Evolutionary conservation across 2,329 filamentous ascomycete species (phyloP).

Genomic region (Sclerotinia spermophila): DNA sequence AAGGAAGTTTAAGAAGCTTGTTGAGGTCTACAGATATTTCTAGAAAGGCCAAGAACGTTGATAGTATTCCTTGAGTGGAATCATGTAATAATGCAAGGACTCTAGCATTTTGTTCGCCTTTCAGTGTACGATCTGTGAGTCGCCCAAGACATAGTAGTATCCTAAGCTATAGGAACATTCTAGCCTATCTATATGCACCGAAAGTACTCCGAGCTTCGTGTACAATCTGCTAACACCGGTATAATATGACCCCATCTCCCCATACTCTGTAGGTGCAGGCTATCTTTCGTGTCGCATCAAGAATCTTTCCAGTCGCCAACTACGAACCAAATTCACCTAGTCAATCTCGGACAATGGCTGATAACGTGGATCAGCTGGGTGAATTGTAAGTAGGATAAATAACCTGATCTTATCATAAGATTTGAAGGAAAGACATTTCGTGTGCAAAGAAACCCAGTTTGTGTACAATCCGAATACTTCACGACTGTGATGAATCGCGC

Average conservation of each 20-base stretch:
- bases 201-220: neutral
- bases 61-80: slow-evolving; percentile 20
- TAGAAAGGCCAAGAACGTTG: slow-evolving; percentile 35
- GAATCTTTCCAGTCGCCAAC: neutral
- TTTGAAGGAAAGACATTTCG: slow-evolving; percentile 19
- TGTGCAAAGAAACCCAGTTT: slow-evolving; percentile 26
- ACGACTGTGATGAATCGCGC: slow-evolving; percentile 12
- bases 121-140: neutral
- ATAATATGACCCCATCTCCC: neutral
- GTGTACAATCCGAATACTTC: slow-evolving; percentile 22
- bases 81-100: neutral
- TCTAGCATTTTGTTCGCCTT: neutral
- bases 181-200: neutral
- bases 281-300: neutral
- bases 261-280: neutral
- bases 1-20: slow-evolving; percentile 53
- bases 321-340: neutral
- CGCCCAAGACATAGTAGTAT: neutral
- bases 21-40: slow-evolving; percentile 42
- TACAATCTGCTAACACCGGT: neutral
- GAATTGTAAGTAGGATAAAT: neutral
- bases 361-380: neutral
- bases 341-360: neutral
- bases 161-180: neutral
- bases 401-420: slow-evolving; percentile 25